phyloP scores from a whole-genome alignment of 2,329 filamentous ascomycete species.

The Talaromyces sp. region DNA sequence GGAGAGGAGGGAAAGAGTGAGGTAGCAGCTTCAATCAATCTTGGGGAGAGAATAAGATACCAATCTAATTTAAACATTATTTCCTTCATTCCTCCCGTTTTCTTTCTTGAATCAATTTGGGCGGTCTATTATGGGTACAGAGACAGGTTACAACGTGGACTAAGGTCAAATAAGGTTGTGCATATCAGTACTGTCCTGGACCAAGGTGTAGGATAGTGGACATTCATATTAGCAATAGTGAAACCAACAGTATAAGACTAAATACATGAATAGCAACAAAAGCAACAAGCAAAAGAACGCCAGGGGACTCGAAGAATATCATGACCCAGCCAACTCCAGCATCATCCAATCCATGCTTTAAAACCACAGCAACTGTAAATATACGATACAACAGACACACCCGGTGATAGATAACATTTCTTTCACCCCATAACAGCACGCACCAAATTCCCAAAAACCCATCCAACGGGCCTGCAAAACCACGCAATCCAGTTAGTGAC shows the following conservation, averaged over 20 bases:
- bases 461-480: slow-evolving; percentile 31
- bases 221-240: not conserved
- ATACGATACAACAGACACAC: not conserved
- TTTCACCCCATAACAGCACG: not conserved
- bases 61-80: not conserved
- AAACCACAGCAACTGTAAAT: not conserved
- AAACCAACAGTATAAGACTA: not conserved
- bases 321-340: not conserved
- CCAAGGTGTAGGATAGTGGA: not conserved
- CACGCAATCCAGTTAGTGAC: slow-evolving; percentile 34
- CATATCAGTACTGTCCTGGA: no score
- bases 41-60: not conserved
- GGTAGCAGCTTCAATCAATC: not conserved
- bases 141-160: no score
- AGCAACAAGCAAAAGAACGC: not conserved
- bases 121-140: no score
- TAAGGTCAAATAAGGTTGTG: no score
- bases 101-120: no score
- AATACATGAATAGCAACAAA: not conserved
- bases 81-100: not conserved
- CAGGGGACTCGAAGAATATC: not conserved
- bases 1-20: not conserved
- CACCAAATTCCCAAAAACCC: slow-evolving; percentile 22
- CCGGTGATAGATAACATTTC: no score
- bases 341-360: not conserved